phyloP scores from a whole-genome alignment of 495 filamentous ascomycete species.

The Barbatosphaeria neglecta region DNA sequence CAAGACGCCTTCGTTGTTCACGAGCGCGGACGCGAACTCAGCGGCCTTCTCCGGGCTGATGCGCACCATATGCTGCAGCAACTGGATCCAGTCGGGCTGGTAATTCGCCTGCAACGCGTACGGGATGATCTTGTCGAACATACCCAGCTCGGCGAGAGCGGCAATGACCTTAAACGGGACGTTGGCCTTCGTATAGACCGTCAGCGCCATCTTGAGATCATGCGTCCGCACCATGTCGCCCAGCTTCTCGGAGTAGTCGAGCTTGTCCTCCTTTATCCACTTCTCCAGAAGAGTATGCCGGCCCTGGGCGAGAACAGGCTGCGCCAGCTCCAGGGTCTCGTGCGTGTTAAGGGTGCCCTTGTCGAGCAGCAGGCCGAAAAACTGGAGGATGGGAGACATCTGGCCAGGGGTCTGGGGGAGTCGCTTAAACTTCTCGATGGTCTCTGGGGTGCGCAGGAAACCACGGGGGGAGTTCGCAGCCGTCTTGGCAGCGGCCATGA shows the following conservation, averaged over 20 bases:
- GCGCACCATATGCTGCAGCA: conserved; percentile 85
- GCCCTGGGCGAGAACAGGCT: conserved; percentile 83
- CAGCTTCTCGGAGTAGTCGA: conserved; percentile 89
- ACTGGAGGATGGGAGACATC: conserved; percentile 89
- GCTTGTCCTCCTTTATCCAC: conserved; percentile 91
- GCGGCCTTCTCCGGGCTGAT: conserved; percentile 89
- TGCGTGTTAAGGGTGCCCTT: conserved; percentile 86
- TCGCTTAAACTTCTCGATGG: conserved; percentile 88
- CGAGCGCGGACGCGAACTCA: conserved; percentile 82
- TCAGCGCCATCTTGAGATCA: conserved; percentile 73
- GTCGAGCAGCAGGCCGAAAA: conserved; percentile 94
- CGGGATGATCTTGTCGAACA: conserved; percentile 89
- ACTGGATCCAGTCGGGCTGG: conserved; percentile 78
- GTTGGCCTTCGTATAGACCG: conserved; percentile 79
- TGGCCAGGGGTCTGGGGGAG: conserved; percentile 61
- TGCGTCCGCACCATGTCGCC: conserved; percentile 87
- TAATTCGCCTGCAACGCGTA: conserved; percentile 78
- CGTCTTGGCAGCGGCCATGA: conserved; percentile 80
- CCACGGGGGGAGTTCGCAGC: conserved; percentile 93
- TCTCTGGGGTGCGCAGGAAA: conserved; percentile 85
- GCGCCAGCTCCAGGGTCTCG: conserved; percentile 87
- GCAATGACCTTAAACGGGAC: conserved; percentile 86
- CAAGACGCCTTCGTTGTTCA: conserved; percentile 72
- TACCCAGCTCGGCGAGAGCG: conserved; percentile 86
- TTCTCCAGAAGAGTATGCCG: conserved; percentile 95